Base-by-base conservation (phyloP, 2,329 filamentous ascomycete genomes). In the Cercospora berteroae region DNA sequence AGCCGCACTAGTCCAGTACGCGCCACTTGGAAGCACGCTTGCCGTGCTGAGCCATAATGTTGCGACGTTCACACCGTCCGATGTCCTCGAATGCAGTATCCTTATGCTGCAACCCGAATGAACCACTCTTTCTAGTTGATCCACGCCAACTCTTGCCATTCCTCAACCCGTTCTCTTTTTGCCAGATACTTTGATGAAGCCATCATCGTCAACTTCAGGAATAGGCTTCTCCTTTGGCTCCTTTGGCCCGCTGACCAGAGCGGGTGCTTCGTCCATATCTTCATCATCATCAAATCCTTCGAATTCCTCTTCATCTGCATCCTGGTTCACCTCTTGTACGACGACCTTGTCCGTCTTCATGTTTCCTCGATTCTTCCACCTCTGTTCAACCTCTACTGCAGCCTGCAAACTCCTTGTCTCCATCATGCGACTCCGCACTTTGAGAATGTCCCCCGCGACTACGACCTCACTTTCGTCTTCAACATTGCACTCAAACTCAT, bases 401-500 rank as follows among this genome's bases (percentile, higher is more conserved):
- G 97, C 94, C 95, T 97, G 80, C 70, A 90, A 90, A 65, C 89
- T 84, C 16, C 91, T 90, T 69, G 86, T 84, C 66, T 84, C 82
- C 62, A 88, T 88, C 77, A 89, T 88, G 76, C 91, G 85, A 67
- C 83, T 83, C 74, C 88, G 84, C 70, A 94, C 81, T 62, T 84
- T 83, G 78, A 96, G 81, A 67, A 98, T 91, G 73, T 89, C 84
- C 67, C 84, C 83, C 9, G 93, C 93, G 6, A 96, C 87, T 65
- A 89, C 86, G 63, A 86, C 88, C 36, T 89, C 91, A 58, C 90
- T 94, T 74, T 93, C 94, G 79, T 99, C 95, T 75, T 98, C 95
- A 29, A 97, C 87, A 65, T 92, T 90, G 64, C 95, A 90, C 75
- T 97, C 93, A 76, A 98, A 99, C 80, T 99, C 95, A 81, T 98